Conservation (phyloP, 2,329 filamentous ascomycete genomes). For the Ophiostoma fasciatum region DNA sequence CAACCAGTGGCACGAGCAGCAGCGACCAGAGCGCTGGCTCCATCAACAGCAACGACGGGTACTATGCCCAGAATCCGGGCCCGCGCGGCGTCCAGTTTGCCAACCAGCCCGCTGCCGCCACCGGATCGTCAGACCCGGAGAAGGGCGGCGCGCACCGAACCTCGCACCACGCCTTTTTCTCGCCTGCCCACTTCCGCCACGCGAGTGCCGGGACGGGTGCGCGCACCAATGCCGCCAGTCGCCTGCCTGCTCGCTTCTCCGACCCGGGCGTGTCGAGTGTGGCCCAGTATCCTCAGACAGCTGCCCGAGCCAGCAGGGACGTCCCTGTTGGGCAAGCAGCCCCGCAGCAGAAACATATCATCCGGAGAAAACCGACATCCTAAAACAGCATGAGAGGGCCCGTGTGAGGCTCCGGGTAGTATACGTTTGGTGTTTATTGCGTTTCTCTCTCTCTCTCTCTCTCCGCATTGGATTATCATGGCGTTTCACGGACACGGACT, state of each 20-base stretch:
- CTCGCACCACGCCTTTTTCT: constrained; percentile 2
- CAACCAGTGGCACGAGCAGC: too few relatives aligned
- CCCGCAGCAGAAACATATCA: not conserved
- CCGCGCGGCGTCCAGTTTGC: not conserved
- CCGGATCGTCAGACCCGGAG: not conserved
- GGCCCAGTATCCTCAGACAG: not conserved
- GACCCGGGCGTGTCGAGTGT: not conserved
- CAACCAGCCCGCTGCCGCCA: too few relatives aligned
- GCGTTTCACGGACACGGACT: too few relatives aligned
- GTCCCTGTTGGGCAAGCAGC: too few relatives aligned
- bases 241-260: not conserved
- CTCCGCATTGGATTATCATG: too few relatives aligned
- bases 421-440: too few relatives aligned
- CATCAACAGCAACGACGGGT: not conserved
- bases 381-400: too few relatives aligned
- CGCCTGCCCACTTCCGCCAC: constrained; percentile 5
- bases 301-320: too few relatives aligned
- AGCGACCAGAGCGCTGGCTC: too few relatives aligned
- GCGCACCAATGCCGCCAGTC: not conserved
- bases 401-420: too few relatives aligned
- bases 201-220: too few relatives aligned
- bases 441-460: too few relatives aligned
- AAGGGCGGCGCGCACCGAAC: not conserved
- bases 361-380: constrained; percentile 25
- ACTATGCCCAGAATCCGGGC: not conserved